phyloP scores from a whole-genome alignment of 495 filamentous ascomycete genomes.

The Parathielavia hyrcaniae region DNA sequence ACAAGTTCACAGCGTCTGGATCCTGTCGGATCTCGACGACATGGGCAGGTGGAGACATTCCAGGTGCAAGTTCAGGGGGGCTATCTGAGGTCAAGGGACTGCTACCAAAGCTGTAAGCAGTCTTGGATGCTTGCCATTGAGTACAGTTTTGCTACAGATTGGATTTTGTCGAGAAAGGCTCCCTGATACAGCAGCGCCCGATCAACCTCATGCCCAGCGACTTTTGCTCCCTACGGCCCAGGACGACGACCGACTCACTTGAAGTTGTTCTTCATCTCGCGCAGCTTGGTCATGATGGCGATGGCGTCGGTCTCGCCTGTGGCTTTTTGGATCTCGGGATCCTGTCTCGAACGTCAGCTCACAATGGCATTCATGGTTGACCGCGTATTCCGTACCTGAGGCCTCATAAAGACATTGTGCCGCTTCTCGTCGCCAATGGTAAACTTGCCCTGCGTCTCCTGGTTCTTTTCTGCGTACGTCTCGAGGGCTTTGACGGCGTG shows the following conservation, averaged over 20 bases:
- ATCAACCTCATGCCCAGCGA: slow-evolving; percentile 7
- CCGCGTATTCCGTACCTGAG: slow-evolving; percentile 53
- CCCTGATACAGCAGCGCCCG: not conserved
- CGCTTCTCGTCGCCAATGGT: slow-evolving; percentile 98
- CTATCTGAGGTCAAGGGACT: not conserved
- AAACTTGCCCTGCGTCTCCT: slow-evolving; percentile 90
- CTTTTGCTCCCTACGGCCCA: not conserved
- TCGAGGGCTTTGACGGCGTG: slow-evolving; percentile 71
- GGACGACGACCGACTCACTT: slow-evolving; percentile 44
- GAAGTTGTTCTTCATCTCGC: slow-evolving; percentile 90
- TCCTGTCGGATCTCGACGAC: slow-evolving; percentile 19
- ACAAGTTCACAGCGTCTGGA: slow-evolving; percentile 21
- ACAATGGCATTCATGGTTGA: slow-evolving; percentile 1
- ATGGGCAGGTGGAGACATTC: slow-evolving; percentile 24
- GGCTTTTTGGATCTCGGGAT: slow-evolving; percentile 75
- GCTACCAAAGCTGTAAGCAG: not conserved
- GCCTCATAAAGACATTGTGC: slow-evolving; percentile 96
- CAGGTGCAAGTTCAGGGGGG: not conserved
- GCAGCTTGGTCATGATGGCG: slow-evolving; percentile 76
- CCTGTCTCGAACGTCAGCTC: slow-evolving; percentile 43
- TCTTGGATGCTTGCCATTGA: not conserved
- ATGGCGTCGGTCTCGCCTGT: slow-evolving; percentile 78
- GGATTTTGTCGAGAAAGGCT: slow-evolving; percentile 7
- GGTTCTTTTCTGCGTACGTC: slow-evolving; percentile 68
- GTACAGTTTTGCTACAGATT: slow-evolving; percentile 2